phyloP scores from a whole-genome alignment of 768 basidiomycete species.

The Daedalea quercina region DNA sequence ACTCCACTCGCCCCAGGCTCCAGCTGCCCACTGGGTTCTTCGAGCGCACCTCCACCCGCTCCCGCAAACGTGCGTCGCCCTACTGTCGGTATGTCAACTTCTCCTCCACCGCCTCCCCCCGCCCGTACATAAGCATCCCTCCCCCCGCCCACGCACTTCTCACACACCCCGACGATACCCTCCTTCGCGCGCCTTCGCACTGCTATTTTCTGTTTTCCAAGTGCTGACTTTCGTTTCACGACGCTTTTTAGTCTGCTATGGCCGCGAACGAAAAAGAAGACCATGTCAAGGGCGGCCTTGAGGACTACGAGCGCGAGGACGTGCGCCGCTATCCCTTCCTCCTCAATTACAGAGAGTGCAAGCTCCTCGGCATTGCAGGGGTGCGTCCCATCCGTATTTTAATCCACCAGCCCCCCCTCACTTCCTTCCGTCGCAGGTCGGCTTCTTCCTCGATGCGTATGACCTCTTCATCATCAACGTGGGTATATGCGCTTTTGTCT shows the following conservation, averaged over 20 bases:
- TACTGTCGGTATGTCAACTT: neutral
- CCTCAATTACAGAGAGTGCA: constrained; percentile 43
- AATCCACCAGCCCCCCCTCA: neutral
- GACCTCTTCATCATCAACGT: constrained; percentile 70
- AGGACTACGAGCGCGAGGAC: constrained; percentile 27
- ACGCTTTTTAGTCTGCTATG: neutral
- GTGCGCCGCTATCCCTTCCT: constrained; percentile 30
- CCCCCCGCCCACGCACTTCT: neutral
- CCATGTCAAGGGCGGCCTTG: constrained; percentile 17
- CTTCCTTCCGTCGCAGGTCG: constrained; percentile 34
- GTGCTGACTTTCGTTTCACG: neutral
- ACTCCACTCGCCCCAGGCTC: neutral
- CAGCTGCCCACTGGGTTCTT: neutral
- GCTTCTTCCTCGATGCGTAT: constrained; percentile 70
- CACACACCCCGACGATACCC: neutral
- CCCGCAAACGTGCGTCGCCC: neutral
- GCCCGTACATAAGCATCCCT: neutral
- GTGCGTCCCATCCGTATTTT: constrained; percentile 28
- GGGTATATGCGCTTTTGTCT: constrained; percentile 14
- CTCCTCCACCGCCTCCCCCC: neutral
- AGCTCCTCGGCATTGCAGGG: constrained; percentile 55
- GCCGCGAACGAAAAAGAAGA: constrained; percentile 1
- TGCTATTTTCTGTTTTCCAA: neutral
- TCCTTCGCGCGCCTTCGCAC: neutral
- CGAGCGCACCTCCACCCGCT: neutral